Conservation (phyloP, 2,329 filamentous ascomycete species). For the Ciborinia camelliae region DNA sequence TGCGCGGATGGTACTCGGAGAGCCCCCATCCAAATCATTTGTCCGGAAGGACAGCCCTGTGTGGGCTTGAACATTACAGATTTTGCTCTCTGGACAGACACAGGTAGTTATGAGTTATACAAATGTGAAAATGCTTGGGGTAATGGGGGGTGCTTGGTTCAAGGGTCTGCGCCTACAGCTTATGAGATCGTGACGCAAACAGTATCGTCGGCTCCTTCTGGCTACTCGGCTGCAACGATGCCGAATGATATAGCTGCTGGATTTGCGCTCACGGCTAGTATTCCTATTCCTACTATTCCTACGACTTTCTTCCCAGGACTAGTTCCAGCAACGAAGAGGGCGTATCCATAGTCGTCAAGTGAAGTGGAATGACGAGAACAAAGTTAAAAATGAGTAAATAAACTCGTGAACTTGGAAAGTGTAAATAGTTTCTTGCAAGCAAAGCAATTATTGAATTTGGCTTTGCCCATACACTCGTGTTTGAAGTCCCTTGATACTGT, state of each 20-base stretch:
- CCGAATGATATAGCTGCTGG: slow-evolving; percentile 18
- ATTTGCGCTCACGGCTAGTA: slow-evolving; percentile 17
- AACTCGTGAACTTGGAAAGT: neutral
- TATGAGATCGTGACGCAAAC: slow-evolving; percentile 17
- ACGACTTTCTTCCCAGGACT: slow-evolving; percentile 23
- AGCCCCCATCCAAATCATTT: slow-evolving; percentile 38
- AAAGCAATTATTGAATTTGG: neutral
- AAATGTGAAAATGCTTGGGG: slow-evolving; percentile 21
- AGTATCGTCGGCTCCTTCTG: slow-evolving; percentile 15
- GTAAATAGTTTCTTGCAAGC: neutral
- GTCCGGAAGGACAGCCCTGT: slow-evolving; percentile 30
- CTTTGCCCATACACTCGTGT: neutral
- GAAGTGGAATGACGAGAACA: neutral
- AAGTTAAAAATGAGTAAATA: neutral
- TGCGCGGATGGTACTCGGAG: slow-evolving; percentile 36
- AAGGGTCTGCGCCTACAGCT: slow-evolving; percentile 14
- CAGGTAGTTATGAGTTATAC: slow-evolving; percentile 13
- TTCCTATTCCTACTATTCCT: slow-evolving; percentile 23
- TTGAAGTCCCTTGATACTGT: neutral
- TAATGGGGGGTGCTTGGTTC: slow-evolving; percentile 14
- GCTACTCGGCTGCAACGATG: slow-evolving; percentile 22
- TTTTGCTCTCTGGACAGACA: slow-evolving; percentile 39
- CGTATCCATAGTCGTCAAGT: slow-evolving; percentile 6
- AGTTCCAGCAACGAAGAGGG: slow-evolving; percentile 21
- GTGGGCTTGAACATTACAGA: slow-evolving; percentile 38